Evolutionary conservation across 345 rosid species (phyloP), one percentile per base, ranked within the genome.

Genomic region (Citrus hindsii): DNA sequence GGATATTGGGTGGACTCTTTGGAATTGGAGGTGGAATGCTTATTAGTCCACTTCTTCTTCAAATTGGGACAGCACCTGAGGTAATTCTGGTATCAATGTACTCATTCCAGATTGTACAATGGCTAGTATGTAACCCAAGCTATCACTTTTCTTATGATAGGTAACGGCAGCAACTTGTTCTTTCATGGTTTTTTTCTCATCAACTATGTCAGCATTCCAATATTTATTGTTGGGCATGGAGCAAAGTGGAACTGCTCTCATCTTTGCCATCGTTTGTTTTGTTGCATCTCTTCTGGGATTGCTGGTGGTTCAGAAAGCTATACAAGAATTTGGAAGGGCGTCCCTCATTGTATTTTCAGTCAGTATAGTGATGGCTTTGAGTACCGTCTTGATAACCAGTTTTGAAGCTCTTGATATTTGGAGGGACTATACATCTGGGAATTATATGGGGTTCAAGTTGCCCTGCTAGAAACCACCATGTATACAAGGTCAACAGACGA

Each of bases 11-110:
- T 21, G 97, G 99, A 76, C 84, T 91, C 77, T 95, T 93, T 4
- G 99, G 98, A 53, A 90, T 95, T 71, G 99, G 99, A 60, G 97
- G 99, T 5, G 98, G 95, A 53, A 92, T 93, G 98, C 92, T 93
- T 33, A 90, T 90, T 71, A 93, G 95, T 77, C 98, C 92, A 24
- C 97, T 95, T 80, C 99, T 95, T 66, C 92, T 95, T 51, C 96
- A 89, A 30, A 89, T 93, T 12, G 92, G 96, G 21, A 84, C 92
- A 27, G 81, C 88, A 48, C 97, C 96, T 3, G 91, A 91, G 97
- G 95, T 92, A 85, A 79, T 24, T 62, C 48, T 27, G 51, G n/a
- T 24, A 14, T 77, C 21, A 12, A n/a, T 32, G 38, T 78, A 35
- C 68, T 32, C 25, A 9, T 59, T 19, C 13, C 62, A 42, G 32